These are phyloP conservation scores for Nymphaea thermarum DNA, from an alignment of 164 flowering plant species.

Conservation along the genomic window DNA sequence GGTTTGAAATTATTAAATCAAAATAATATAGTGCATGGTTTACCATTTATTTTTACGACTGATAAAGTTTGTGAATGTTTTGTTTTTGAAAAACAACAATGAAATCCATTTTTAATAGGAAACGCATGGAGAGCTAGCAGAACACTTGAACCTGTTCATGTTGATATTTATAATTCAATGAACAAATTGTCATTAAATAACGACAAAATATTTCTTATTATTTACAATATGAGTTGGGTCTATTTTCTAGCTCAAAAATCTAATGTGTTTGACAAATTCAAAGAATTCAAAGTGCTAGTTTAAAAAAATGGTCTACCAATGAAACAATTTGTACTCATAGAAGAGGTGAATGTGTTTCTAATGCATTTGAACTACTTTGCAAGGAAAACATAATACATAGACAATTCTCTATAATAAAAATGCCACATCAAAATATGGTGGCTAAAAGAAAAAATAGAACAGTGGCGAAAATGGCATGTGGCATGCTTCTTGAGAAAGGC, in stretches of 20 bases:
- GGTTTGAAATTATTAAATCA: neutral
- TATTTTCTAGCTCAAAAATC: neutral
- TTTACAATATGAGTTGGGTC: neutral
- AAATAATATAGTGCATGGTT: neutral
- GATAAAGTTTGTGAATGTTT: neutral
- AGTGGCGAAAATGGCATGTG: neutral
- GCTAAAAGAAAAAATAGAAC: neutral
- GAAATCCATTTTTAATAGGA: neutral
- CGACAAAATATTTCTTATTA: too few relatives aligned
- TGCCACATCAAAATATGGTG: neutral
- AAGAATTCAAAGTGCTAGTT: neutral
- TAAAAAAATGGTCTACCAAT: neutral
- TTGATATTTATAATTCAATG: neutral
- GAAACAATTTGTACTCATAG: too few relatives aligned
- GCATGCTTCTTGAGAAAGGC: neutral
- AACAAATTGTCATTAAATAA: neutral
- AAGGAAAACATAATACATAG: too few relatives aligned
- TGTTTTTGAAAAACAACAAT: neutral
- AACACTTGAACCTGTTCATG: neutral
- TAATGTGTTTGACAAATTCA: neutral
- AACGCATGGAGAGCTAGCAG: neutral
- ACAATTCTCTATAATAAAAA: neutral
- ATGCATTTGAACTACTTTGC: neutral
- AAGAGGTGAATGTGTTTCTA: neutral
- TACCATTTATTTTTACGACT: neutral